A percentile compares a stretch with the other conserved stretches of the same genome.
Conservation (phyloP, 768 basidiomycete species). For the Agrocybe chaxingu region DNA sequence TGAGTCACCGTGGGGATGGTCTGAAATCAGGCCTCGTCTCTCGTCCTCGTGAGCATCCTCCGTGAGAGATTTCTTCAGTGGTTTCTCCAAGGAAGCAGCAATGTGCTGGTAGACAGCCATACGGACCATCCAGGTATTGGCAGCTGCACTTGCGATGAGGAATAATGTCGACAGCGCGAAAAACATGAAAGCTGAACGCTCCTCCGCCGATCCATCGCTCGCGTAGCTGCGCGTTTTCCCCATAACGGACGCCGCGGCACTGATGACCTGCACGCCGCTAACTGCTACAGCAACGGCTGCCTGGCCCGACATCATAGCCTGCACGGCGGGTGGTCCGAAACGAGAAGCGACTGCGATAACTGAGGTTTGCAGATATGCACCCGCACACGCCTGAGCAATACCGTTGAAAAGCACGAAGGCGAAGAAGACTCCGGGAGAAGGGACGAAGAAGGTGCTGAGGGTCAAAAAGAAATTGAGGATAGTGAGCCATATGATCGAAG, state of each 20-base stretch:
- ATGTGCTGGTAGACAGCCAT: slow-evolving; percentile 58
- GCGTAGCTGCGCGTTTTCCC: slow-evolving; percentile 30
- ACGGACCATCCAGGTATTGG: slow-evolving; percentile 54
- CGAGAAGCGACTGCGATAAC: slow-evolving; percentile 79
- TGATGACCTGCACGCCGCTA: slow-evolving; percentile 70
- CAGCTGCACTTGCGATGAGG: slow-evolving; percentile 48
- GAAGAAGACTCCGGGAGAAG: slow-evolving; percentile 57
- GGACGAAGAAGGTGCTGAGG: slow-evolving; percentile 59
- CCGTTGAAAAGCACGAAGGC: slow-evolving; percentile 62
- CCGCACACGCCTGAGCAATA: slow-evolving; percentile 53
- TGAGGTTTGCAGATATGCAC: slow-evolving; percentile 75
- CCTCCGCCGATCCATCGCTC: slow-evolving; percentile 52
- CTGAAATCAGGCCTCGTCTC: slow-evolving; percentile 34
- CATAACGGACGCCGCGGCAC: slow-evolving; percentile 57
- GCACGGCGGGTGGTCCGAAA: slow-evolving; percentile 71
- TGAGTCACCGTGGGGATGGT: slow-evolving; percentile 17
- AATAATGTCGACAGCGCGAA: slow-evolving; percentile 70
- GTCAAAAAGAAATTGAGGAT: slow-evolving; percentile 58
- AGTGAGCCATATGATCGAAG: slow-evolving; percentile 47
- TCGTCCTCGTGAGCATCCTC: slow-evolving; percentile 25
- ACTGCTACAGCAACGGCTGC: slow-evolving; percentile 83
- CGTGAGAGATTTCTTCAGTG: slow-evolving; percentile 16
- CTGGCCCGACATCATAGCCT: slow-evolving; percentile 79
- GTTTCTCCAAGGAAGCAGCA: slow-evolving; percentile 43
- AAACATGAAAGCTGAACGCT: slow-evolving; percentile 69